These are phyloP conservation scores for Gossypium stocksii DNA, from an alignment of 345 rosid species.

Conservation along the genomic window DNA sequence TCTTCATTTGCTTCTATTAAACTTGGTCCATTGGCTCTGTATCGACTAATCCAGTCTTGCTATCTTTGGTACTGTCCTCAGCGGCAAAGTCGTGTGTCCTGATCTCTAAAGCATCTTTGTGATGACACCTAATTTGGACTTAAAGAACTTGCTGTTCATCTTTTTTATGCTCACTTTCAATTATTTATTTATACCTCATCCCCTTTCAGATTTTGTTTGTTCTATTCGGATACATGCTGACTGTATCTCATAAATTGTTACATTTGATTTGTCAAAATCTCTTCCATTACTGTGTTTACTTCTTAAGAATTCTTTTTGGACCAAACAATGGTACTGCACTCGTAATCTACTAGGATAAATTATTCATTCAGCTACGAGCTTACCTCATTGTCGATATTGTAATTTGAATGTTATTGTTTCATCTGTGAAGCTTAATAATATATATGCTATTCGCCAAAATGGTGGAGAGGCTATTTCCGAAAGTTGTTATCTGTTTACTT, in stretches of 20 bases:
- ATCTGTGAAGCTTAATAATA: neutral
- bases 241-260: neutral
- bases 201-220: neutral
- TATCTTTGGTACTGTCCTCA: neutral
- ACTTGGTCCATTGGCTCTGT: neutral
- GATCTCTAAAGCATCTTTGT: neutral
- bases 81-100: neutral
- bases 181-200: neutral
- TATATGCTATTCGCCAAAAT: neutral
- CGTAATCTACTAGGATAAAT: neutral
- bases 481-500: neutral
- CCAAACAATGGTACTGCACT: neutral
- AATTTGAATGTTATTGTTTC: neutral
- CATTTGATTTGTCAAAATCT: neutral
- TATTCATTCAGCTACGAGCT: neutral
- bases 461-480: neutral
- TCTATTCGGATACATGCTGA: neutral
- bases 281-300: neutral
- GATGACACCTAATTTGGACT: neutral
- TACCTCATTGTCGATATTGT: neutral
- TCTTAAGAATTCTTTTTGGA: neutral
- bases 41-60: neutral
- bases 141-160: neutral
- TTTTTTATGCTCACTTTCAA: conserved; percentile 3
- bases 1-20: neutral